Conservation (phyloP, 2,329 filamentous ascomycete species). For the Colletotrichum sidae region DNA sequence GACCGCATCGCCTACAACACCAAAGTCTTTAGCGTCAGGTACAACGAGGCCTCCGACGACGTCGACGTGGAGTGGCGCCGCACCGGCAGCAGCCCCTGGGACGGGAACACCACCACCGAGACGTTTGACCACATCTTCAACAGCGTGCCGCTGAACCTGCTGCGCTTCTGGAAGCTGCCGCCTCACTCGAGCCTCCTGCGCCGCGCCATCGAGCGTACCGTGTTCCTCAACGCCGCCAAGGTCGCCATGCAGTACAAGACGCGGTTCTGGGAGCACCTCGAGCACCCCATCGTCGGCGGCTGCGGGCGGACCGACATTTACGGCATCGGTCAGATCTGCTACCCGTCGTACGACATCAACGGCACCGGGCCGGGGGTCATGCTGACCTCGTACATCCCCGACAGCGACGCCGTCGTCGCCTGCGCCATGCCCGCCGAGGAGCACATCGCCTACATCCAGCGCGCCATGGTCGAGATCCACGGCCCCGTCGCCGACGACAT, state of each 20-base stretch:
- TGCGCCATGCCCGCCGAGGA: constrained; percentile 59
- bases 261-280: constrained; percentile 50
- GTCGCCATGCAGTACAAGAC: constrained; percentile 69
- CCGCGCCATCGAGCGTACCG: constrained; percentile 42
- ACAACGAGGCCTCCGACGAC: constrained; percentile 39
- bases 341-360: constrained; percentile 64
- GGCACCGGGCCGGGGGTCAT: constrained; percentile 62
- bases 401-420: constrained; percentile 53
- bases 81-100: constrained; percentile 40
- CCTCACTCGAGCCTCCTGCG: constrained; percentile 46
- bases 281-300: constrained; percentile 53
- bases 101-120: constrained; percentile 42
- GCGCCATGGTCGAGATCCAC: constrained; percentile 67
- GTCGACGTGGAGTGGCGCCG: constrained; percentile 39
- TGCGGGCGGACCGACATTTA: constrained; percentile 60
- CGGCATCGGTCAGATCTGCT: constrained; percentile 63
- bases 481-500: constrained; percentile 57
- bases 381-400: constrained; percentile 59
- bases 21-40: constrained; percentile 42
- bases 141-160: constrained; percentile 50
- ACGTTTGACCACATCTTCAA: constrained; percentile 53
- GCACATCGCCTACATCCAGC: constrained; percentile 64
- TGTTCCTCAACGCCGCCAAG: constrained; percentile 45
- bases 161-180: constrained; percentile 51
- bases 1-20: constrained; percentile 40